Evolutionary conservation across 1,284 basidiomycete genomes (phyloP).

Genomic region (Pseudozyma pruni): DNA sequence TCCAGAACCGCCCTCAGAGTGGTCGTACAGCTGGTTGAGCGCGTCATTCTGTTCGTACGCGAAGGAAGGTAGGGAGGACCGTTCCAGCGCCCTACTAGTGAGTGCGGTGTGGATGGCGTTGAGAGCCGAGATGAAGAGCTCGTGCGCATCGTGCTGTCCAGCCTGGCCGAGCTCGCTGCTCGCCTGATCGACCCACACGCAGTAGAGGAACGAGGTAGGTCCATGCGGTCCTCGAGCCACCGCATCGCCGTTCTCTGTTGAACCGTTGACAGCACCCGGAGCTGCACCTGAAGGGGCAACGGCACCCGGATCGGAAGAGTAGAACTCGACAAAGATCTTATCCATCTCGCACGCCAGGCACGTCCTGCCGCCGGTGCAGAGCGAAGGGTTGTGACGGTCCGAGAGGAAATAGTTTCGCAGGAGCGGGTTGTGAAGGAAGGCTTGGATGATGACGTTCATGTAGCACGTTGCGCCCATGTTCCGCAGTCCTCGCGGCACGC

Average conservation of each 20-base stretch:
- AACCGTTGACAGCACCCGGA: constrained; percentile 57
- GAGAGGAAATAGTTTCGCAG: constrained; percentile 88
- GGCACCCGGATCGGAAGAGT: constrained; percentile 61
- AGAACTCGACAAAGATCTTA: constrained; percentile 80
- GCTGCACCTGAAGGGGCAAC: constrained; percentile 47
- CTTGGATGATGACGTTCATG: constrained; percentile 90
- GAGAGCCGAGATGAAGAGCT: constrained; percentile 70
- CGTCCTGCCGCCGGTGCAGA: constrained; percentile 74
- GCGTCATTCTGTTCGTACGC: constrained; percentile 44
- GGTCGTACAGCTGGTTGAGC: constrained; percentile 47
- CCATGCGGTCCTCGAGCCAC: constrained; percentile 74
- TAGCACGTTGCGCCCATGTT: constrained; percentile 97
- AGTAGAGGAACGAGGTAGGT: constrained; percentile 83
- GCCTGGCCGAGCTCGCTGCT: constrained; percentile 86
- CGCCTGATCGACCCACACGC: constrained; percentile 80
- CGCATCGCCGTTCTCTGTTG: not conserved
- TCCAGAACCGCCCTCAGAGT: constrained; percentile 44
- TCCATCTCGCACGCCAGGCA: constrained; percentile 97
- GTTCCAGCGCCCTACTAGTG: constrained; percentile 45
- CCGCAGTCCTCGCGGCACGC: constrained; percentile 84
- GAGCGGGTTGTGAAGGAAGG: constrained; percentile 90
- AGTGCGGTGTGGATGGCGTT: constrained; percentile 62
- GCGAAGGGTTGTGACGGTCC: constrained; percentile 80
- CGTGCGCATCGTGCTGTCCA: constrained; percentile 93
- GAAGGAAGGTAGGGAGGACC: constrained; percentile 42